Evolutionary conservation across 73 alveolate species (phyloP).

Genomic region (Tetrahymena thermophila): DNA sequence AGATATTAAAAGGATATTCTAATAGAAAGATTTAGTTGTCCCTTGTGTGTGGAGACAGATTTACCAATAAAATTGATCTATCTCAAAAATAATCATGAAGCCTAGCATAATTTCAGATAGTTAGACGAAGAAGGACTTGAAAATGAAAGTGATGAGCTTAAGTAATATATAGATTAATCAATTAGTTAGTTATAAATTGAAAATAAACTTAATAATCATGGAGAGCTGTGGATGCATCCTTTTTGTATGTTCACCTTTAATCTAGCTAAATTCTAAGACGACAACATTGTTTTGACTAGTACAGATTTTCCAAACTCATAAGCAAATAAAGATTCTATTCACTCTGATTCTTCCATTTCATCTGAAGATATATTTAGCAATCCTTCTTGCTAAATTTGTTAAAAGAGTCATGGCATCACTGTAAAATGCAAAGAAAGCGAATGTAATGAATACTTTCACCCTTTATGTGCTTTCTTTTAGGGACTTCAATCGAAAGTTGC

Average conservation of each 20-base stretch:
- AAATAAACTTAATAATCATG: background rate
- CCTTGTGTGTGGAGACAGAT: background rate
- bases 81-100: background rate
- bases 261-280: background rate
- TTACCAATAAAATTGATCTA: background rate
- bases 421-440: background rate
- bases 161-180: background rate
- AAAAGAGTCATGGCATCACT: background rate
- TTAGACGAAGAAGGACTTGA: background rate
- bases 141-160: background rate
- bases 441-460: background rate
- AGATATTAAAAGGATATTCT: background rate
- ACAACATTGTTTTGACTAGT: background rate
- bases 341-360: background rate
- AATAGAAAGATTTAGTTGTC: background rate
- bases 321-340: background rate
- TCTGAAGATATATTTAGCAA: background rate
- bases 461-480: background rate
- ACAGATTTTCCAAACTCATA: background rate
- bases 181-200: background rate
- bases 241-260: background rate
- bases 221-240: background rate
- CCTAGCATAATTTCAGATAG: background rate
- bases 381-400: background rate
- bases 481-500: background rate